Percentiles rank a stretch among this genome's conserved stretches.
Evolutionary conservation across 306 rosid genomes (phyloP).

Genomic region (Astragalus membranaceus): DNA sequence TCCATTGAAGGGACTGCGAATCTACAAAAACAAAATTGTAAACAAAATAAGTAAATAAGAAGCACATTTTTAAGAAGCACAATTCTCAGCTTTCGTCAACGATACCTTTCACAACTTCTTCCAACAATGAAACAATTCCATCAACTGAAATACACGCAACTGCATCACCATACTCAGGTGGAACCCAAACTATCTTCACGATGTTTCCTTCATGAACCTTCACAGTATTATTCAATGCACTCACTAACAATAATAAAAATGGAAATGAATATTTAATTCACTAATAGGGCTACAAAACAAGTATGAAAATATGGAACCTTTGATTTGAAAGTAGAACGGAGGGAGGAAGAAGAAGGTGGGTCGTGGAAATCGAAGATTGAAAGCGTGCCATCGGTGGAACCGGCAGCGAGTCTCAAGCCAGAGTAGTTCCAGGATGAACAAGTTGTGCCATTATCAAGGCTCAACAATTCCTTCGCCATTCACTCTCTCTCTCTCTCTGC

Average conservation of each 20-base stretch:
- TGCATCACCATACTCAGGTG: constrained; percentile 82
- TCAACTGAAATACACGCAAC: constrained; percentile 62
- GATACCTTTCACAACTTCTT: constrained; percentile 78
- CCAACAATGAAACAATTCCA: constrained; percentile 66
- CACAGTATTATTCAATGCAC: background rate
- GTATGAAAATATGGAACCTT: constrained; percentile 33
- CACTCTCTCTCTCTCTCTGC: too few relatives aligned
- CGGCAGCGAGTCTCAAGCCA: constrained; percentile 59
- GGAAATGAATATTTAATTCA: background rate
- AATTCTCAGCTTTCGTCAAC: background rate
- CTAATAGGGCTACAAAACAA: too few relatives aligned
- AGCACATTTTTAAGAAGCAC: background rate
- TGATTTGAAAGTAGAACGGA: constrained; percentile 47
- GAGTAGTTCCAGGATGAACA: constrained; percentile 82
- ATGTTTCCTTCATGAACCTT: constrained; percentile 54
- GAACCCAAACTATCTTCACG: constrained; percentile 70
- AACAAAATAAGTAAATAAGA: background rate
- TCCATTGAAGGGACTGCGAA: constrained; percentile 73
- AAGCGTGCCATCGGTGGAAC: constrained; percentile 58
- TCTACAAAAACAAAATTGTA: constrained; percentile 28
- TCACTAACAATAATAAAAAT: too few relatives aligned
- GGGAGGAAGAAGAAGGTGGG: constrained; percentile 58
- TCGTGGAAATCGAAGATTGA: constrained; percentile 57
- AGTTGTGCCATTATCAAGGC: constrained; percentile 47
- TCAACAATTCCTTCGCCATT: constrained; percentile 70